Conservation (phyloP, 2,329 filamentous ascomycete species). For the Xylariales sp. region DNA sequence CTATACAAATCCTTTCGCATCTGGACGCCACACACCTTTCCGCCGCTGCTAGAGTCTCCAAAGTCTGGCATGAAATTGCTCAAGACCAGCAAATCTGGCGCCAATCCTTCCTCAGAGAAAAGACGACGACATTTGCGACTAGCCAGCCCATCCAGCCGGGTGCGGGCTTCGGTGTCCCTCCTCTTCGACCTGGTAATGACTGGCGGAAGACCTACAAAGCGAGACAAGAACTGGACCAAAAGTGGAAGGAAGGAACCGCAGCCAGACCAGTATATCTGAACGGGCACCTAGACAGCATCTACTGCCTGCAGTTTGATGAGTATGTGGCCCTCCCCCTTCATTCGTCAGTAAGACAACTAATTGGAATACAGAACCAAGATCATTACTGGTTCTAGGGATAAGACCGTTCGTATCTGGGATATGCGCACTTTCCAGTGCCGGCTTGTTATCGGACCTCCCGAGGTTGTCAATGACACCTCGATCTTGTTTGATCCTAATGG, state of each 20-base stretch:
- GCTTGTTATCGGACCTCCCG: conserved; percentile 78
- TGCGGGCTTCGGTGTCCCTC: conserved; percentile 52
- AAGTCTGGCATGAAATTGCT: conserved; percentile 42
- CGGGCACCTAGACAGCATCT: conserved; percentile 92
- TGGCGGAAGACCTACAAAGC: conserved; percentile 85
- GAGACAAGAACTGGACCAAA: conserved; percentile 67
- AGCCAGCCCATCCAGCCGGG: conserved; percentile 48
- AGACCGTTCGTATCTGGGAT: conserved; percentile 95
- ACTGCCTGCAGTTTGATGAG: conserved; percentile 98
- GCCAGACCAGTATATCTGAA: conserved; percentile 84
- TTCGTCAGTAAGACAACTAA: conserved; percentile 27
- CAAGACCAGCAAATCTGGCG: conserved; percentile 58
- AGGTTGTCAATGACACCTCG: conserved; percentile 50
- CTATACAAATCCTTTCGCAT: conserved; percentile 52
- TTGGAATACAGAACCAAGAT: conserved; percentile 69
- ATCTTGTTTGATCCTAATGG: conserved; percentile 49
- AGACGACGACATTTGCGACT: conserved; percentile 56
- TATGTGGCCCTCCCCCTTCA: conserved; percentile 36
- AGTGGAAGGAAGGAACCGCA: conserved; percentile 70
- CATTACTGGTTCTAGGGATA: conserved; percentile 91
- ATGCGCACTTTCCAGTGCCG: conserved; percentile 82
- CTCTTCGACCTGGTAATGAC: conserved; percentile 58
- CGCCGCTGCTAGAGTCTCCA: conserved; percentile 46
- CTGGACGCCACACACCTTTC: conserved; percentile 50
- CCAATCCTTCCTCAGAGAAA: conserved; percentile 58